Evolutionary conservation across 2,329 filamentous ascomycete species (phyloP), one percentile per base, ranked within the genome.

Genomic region (Aspergillus hiratsukae): DNA sequence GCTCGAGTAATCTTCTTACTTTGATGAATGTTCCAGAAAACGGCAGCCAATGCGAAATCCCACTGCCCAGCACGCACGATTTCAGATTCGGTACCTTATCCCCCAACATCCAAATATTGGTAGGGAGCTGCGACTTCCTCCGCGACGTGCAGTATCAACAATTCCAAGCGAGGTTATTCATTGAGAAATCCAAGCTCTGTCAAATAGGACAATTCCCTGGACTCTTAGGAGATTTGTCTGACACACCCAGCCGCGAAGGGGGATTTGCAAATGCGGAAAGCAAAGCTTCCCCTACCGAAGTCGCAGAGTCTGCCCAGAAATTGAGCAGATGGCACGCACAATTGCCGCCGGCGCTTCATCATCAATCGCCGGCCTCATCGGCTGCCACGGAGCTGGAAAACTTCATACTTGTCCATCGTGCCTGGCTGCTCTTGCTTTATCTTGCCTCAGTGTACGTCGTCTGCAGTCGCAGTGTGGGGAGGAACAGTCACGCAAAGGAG

Each of bases 161-260:
- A 14, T 28, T 37, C 8, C 57, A 56, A 10, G 57, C 50, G 17
- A n/a, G 50, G 14, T 8, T 56, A 3, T 58, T 58, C 43, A 46
- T 58, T 25, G 51, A 58, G 27, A 58, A 53, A 29, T 56, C 57
- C 8, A 56, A 40, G 35, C 57, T 58, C 9, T 58, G 57, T 27
- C 46, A 48, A 3, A 29, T 58, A 46, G 43, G 21, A 14, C 43
- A 46, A 23, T 21, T 46, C 3, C 23, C 21, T 19, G 43, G 23
- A 14, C 43, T 17, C 7, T 14, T 14, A 46, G 21, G 21, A 7
- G n/a, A 23, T 6, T 6, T 25, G 1, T 27, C 43, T 19, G 21
- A 3, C 43, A 14, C 43, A n/a, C 5, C 21, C 19, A 14, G 10
- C 23, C 43, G 23, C 21, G 21, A 11, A 8, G 43, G 5, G 4